phyloP scores from a whole-genome alignment of 2,329 filamentous ascomycete species.

The Cadophora sp. region DNA sequence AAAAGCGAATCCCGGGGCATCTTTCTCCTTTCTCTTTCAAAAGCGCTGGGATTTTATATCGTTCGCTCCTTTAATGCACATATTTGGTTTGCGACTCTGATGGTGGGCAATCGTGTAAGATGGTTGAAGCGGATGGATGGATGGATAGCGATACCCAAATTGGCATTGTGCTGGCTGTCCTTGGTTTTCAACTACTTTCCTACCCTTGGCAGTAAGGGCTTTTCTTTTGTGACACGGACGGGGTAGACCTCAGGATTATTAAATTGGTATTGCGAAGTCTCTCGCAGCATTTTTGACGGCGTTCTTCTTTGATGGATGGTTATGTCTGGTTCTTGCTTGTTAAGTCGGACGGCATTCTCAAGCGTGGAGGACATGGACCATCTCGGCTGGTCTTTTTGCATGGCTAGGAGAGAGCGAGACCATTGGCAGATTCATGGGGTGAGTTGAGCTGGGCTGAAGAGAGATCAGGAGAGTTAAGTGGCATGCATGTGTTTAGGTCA shows the following conservation, averaged over 20 bases:
- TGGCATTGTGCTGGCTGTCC: constrained; percentile 8
- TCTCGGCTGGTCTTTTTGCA: constrained; percentile 4
- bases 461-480: neutral
- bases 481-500: constrained; percentile 5
- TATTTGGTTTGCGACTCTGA: constrained; percentile 11
- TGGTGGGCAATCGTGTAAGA: neutral
- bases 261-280: constrained; percentile 11
- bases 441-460: neutral
- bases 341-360: neutral
- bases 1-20: neutral
- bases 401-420: constrained; percentile 5
- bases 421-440: neutral
- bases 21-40: neutral
- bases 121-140: constrained; percentile 8
- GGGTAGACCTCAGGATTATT: neutral
- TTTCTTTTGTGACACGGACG: neutral
- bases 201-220: too few species aligned
- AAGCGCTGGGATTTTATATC: neutral
- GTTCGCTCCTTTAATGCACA: constrained; percentile 20
- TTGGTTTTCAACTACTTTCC: neutral
- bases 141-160: constrained; percentile 21
- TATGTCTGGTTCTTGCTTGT: neutral
- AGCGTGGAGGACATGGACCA: neutral
- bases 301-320: neutral
- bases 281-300: constrained; percentile 10